phyloP scores from a whole-genome alignment of 2,329 filamentous ascomycete species.

The Pyricularia grisea region DNA sequence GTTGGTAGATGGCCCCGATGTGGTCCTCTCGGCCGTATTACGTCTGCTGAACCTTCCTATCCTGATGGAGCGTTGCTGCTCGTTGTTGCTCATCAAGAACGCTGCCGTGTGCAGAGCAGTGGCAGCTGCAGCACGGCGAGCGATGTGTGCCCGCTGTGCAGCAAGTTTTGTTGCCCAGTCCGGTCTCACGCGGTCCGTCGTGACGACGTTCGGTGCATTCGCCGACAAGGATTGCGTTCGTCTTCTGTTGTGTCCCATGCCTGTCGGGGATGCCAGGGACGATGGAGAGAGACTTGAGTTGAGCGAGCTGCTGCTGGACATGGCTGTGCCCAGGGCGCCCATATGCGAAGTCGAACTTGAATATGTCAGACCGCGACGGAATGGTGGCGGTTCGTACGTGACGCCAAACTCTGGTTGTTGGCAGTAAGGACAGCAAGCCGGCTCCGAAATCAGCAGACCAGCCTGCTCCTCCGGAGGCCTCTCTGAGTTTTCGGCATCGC shows the following conservation, averaged over 20 bases:
- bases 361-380: conserved; percentile 74
- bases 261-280: conserved; percentile 18
- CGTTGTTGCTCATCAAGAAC: conserved; percentile 68
- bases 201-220: conserved; percentile 76
- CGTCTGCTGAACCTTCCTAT: conserved; percentile 52
- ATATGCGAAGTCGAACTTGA: conserved; percentile 27
- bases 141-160: conserved; percentile 73
- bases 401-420: conserved; percentile 92
- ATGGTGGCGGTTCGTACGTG: conserved; percentile 85
- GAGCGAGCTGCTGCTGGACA: conserved; percentile 80
- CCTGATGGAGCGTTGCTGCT: conserved; percentile 36
- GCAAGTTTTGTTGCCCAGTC: conserved; percentile 91
- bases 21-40: conserved; percentile 29
- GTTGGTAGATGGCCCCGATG: conserved; percentile 16
- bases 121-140: conserved; percentile 80
- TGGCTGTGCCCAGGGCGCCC: conserved; percentile 51
- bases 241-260: conserved; percentile 21
- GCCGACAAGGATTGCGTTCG: conserved; percentile 62
- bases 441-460: conserved; percentile 76
- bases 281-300: conserved; percentile 43
- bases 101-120: conserved; percentile 92
- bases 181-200: conserved; percentile 83
- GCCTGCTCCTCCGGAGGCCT: conserved; percentile 39
- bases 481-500: conserved; percentile 25
- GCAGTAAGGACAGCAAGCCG: conserved; percentile 89